These are phyloP conservation scores for Bipolaris zeicola DNA, from an alignment of 2,329 filamentous ascomycete species.

Conservation along the genomic window DNA sequence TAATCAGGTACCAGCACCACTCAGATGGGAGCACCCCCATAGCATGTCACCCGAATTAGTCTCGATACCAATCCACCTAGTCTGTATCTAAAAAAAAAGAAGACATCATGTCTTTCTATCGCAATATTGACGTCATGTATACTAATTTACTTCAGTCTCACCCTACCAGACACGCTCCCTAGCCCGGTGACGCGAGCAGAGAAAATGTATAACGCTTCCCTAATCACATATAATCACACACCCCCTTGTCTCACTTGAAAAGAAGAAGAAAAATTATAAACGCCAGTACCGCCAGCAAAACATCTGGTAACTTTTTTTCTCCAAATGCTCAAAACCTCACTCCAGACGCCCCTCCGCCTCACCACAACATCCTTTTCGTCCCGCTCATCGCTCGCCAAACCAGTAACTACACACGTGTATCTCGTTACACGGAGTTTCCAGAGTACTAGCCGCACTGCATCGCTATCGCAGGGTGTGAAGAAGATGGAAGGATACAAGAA, in stretches of 20 bases:
- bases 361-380: constrained; percentile 6
- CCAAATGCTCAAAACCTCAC: constrained; percentile 31
- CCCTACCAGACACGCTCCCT: no score
- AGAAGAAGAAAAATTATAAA: background rate
- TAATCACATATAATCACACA: background rate
- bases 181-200: no score
- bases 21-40: background rate
- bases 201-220: background rate
- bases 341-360: constrained; percentile 17
- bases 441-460: background rate
- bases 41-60: background rate
- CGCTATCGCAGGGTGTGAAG: background rate
- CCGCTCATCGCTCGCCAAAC: background rate
- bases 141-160: background rate
- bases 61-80: constrained; percentile 5
- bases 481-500: constrained; percentile 35
- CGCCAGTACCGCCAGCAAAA: background rate
- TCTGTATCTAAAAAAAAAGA: background rate
- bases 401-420: background rate
- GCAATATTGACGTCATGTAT: constrained; percentile 22
- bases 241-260: background rate
- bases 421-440: background rate
- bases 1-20: constrained; percentile 19
- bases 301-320: background rate
- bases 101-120: constrained; percentile 2